These are phyloP conservation scores for Dianthus caryophyllus DNA, from an alignment of 148 eudicot species.

Conservation along the genomic window DNA sequence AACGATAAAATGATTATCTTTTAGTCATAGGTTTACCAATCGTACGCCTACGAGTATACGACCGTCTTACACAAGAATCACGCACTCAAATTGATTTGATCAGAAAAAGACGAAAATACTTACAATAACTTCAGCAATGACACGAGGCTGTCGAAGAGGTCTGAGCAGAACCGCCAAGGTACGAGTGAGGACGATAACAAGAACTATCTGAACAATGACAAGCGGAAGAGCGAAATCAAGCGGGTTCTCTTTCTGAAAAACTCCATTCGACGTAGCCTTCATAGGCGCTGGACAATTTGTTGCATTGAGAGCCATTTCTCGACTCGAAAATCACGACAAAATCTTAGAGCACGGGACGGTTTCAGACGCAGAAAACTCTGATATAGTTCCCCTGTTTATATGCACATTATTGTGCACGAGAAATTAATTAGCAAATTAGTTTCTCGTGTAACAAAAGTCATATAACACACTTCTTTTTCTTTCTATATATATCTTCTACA, in stretches of 20 bases:
- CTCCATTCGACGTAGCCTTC: conserved; percentile 72
- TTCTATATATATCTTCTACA: neutral
- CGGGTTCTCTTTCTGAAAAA: conserved; percentile 70
- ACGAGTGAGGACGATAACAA: conserved; percentile 64
- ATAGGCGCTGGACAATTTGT: conserved; percentile 49
- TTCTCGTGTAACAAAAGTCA: conserved; percentile 21
- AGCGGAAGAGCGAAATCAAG: conserved; percentile 79
- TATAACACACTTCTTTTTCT: neutral
- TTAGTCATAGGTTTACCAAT: too few relatives aligned
- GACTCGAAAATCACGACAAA: conserved; percentile 5
- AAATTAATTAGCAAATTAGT: conserved; percentile 17
- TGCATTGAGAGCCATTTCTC: conserved; percentile 44
- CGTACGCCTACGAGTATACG: too few relatives aligned
- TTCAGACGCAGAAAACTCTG: neutral
- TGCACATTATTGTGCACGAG: conserved; percentile 21
- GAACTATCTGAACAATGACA: conserved; percentile 57
- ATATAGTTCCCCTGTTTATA: conserved; percentile 17
- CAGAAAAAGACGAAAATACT: conserved; percentile 23
- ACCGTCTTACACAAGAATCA: too few relatives aligned
- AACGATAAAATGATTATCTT: too few relatives aligned
- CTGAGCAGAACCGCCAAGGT: conserved; percentile 52
- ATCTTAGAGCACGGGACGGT: neutral
- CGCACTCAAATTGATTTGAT: too few relatives aligned
- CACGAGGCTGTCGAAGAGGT: conserved; percentile 87
- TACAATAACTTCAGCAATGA: conserved; percentile 76